A percentile compares a stretch with the other conserved stretches of the same genome.
Evolutionary conservation across 2,329 filamentous ascomycete genomes (phyloP).

Genomic region (Shiraia bambusicola): DNA sequence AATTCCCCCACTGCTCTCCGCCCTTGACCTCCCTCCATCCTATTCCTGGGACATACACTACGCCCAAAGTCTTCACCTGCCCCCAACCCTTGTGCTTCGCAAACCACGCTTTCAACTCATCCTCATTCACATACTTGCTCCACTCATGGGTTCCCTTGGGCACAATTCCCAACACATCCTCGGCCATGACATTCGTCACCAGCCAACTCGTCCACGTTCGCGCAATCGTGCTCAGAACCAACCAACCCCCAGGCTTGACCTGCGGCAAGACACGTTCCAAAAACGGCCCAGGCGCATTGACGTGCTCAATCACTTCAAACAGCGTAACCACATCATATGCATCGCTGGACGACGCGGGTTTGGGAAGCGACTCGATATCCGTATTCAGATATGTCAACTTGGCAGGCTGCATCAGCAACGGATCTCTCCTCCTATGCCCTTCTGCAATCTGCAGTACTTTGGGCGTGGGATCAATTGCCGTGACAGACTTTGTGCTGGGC

Average conservation of each 20-base stretch:
- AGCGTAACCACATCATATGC: slow-evolving; percentile 78
- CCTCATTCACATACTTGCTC: slow-evolving; percentile 90
- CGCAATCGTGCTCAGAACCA: slow-evolving; percentile 89
- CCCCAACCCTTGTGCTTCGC: slow-evolving; percentile 43
- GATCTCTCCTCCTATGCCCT: slow-evolving; percentile 74
- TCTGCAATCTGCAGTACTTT: slow-evolving; percentile 74
- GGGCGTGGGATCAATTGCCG: slow-evolving; percentile 75
- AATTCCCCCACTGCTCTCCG: slow-evolving; percentile 87
- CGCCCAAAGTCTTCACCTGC: slow-evolving; percentile 67
- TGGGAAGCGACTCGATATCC: slow-evolving; percentile 69
- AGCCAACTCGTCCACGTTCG: slow-evolving; percentile 86
- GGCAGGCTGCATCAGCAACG: slow-evolving; percentile 59
- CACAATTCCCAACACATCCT: slow-evolving; percentile 84
- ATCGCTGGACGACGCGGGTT: slow-evolving; percentile 37
- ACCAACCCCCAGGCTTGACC: slow-evolving; percentile 87
- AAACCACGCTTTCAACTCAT: slow-evolving; percentile 64
- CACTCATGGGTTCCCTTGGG: slow-evolving; percentile 94
- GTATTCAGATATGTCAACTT: slow-evolving; percentile 71
- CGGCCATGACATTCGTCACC: slow-evolving; percentile 88
- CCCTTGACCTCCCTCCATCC: slow-evolving; percentile 84
- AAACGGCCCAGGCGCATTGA: slow-evolving; percentile 73
- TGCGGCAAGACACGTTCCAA: slow-evolving; percentile 71
- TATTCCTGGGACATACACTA: slow-evolving; percentile 84
- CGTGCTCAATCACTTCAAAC: slow-evolving; percentile 96
- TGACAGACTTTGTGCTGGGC: slow-evolving; percentile 62